These are phyloP conservation scores for Chaetoceros muelleri DNA, from an alignment of 108 stramenopile genomes.

Conservation along the genomic window DNA sequence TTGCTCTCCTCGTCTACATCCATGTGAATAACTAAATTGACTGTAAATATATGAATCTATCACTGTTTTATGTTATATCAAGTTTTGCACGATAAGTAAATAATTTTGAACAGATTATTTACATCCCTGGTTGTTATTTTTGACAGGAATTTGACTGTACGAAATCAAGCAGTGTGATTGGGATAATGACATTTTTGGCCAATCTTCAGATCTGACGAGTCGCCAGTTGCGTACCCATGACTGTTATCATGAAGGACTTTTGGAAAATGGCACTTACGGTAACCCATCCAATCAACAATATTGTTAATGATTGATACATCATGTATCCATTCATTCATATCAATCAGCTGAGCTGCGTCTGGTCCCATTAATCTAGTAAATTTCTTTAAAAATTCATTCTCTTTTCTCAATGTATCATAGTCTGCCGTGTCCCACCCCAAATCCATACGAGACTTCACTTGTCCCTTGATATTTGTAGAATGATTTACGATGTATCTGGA, in stretches of 20 bases:
- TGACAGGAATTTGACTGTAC: too few relatives aligned
- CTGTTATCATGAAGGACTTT: constrained; percentile 6
- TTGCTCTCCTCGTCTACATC: too few relatives aligned
- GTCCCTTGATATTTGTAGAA: not conserved
- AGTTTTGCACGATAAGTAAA: too few relatives aligned
- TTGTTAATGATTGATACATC: constrained; percentile 6
- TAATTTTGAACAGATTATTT: too few relatives aligned
- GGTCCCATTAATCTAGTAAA: constrained; percentile 4
- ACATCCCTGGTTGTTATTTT: too few relatives aligned
- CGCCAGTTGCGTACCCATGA: constrained; percentile 1
- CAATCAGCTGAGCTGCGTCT: not conserved
- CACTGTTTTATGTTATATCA: too few relatives aligned
- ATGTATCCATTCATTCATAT: constrained; percentile 7
- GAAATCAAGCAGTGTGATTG: too few relatives aligned
- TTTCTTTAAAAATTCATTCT: constrained; percentile 2
- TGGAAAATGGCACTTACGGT: constrained; percentile 1
- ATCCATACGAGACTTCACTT: not conserved
- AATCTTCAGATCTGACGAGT: too few relatives aligned
- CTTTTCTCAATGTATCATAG: not conserved
- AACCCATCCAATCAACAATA: constrained; percentile 9
- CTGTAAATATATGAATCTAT: too few relatives aligned
- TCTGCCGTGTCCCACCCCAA: not conserved
- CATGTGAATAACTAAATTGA: too few relatives aligned
- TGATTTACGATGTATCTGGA: constrained; percentile 8
- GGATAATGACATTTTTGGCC: too few relatives aligned